A percentile compares a stretch with the other conserved stretches of the same genome.
These are phyloP conservation scores for Saccharomycopsis oosterbeekiorum DNA, from an alignment of 805 yeast species.

Conservation along the genomic window DNA sequence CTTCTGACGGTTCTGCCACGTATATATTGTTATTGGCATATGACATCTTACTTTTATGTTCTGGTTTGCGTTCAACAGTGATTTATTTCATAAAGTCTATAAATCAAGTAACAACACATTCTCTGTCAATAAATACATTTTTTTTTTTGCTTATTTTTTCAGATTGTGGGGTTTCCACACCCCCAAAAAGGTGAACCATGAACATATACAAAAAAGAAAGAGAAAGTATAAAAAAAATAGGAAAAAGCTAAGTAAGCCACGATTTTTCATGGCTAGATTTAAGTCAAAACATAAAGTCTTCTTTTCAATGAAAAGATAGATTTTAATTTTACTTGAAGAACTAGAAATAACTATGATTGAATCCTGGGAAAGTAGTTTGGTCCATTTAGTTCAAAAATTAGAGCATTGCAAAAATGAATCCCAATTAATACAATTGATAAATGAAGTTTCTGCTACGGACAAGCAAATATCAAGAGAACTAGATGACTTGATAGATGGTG, in stretches of 20 bases:
- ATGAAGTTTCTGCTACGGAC: constrained; percentile 1
- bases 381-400: neutral
- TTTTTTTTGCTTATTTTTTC: neutral
- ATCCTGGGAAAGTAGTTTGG: neutral
- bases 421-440: neutral
- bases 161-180: too few species aligned
- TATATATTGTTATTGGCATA: neutral
- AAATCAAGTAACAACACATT: neutral
- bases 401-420: constrained; percentile 1
- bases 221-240: too few species aligned
- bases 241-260: too few species aligned
- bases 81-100: neutral
- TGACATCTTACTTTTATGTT: neutral
- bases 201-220: too few species aligned
- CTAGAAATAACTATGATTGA: neutral
- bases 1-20: neutral
- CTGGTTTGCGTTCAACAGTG: neutral
- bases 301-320: neutral
- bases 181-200: too few species aligned
- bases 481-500: neutral
- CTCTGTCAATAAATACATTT: neutral
- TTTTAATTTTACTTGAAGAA: too few species aligned
- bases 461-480: neutral
- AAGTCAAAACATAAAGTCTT: too few species aligned
- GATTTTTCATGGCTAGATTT: too few species aligned